phyloP scores from a whole-genome alignment of 1,284 basidiomycete genomes.

The Austroboletus novae-zelandiae region DNA sequence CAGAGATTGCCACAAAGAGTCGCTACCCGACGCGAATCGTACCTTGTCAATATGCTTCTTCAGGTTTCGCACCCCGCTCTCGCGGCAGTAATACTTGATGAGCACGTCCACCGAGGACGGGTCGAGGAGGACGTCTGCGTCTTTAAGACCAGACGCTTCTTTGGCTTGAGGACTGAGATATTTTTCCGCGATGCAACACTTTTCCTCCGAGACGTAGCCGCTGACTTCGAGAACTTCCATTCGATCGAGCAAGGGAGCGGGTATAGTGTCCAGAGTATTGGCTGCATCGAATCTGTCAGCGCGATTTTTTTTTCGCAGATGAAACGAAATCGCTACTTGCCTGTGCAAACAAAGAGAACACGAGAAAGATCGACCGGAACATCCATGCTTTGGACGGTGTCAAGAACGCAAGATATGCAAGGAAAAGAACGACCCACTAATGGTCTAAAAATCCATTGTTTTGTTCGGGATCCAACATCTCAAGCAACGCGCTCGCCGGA shows the following conservation, averaged over 20 bases:
- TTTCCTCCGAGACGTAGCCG: slow-evolving; percentile 97
- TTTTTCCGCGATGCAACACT: slow-evolving; percentile 86
- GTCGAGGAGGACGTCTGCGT: slow-evolving; percentile 78
- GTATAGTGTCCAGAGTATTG: slow-evolving; percentile 94
- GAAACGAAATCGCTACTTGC: slow-evolving; percentile 28
- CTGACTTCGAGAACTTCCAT: slow-evolving; percentile 98
- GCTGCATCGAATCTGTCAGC: slow-evolving; percentile 38
- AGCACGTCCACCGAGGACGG: slow-evolving; percentile 82
- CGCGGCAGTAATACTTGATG: slow-evolving; percentile 96
- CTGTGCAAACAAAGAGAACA: slow-evolving; percentile 96
- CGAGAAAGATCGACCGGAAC: slow-evolving; percentile 96
- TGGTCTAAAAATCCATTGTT: slow-evolving; percentile 96
- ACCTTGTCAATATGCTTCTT: slow-evolving; percentile 98
- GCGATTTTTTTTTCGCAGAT: neutral
- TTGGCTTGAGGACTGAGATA: slow-evolving; percentile 96
- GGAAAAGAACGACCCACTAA: slow-evolving; percentile 56
- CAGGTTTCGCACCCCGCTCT: slow-evolving; percentile 92
- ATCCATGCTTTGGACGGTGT: slow-evolving; percentile 67
- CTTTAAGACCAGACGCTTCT: slow-evolving; percentile 84
- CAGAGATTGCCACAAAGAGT: neutral
- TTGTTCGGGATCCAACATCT: slow-evolving; percentile 99
- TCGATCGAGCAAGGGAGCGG: slow-evolving; percentile 92
- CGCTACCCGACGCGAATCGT: slow-evolving; percentile 3
- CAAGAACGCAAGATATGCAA: neutral
- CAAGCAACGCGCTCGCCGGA: slow-evolving; percentile 89